Percentiles rank a stretch among this genome's conserved stretches.
Evolutionary conservation across 169 alveolate species (phyloP).

Genomic region (Eimeria sp.): DNA sequence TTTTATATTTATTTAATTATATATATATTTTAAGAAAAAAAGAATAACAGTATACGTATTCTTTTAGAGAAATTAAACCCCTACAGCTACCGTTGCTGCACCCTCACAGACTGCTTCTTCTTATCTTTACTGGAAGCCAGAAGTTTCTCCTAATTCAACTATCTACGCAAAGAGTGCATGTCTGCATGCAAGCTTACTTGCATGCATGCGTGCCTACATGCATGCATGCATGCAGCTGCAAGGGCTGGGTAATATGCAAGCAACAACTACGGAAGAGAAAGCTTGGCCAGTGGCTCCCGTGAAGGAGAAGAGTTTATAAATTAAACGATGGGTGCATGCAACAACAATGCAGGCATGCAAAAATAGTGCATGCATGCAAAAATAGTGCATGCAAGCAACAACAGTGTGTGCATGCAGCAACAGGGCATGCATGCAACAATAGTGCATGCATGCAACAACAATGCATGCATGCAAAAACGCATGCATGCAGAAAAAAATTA

Average conservation of each 20-base stretch:
- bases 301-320: not conserved
- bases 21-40: too few relatives aligned
- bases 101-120: too few relatives aligned
- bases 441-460: not conserved
- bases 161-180: not conserved
- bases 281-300: not conserved
- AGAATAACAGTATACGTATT: too few relatives aligned
- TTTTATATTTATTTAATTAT: not conserved
- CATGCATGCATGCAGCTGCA: not conserved
- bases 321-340: not conserved
- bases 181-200: not conserved
- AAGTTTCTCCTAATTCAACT: not conserved
- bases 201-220: constrained; percentile 3
- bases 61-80: too few relatives aligned
- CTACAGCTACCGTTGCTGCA: too few relatives aligned
- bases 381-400: constrained; percentile 17
- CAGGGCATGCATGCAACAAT: not conserved
- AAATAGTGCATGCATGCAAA: not conserved
- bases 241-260: too few relatives aligned
- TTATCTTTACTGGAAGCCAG: not conserved
- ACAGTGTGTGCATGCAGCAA: not conserved
- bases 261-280: not conserved
- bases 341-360: not conserved
- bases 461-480: not conserved
- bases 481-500: not conserved